Percentiles rank a stretch among this genome's conserved stretches.
Evolutionary conservation across 257 asterid genomes (phyloP).

Genomic region (Salvia hispanica): DNA sequence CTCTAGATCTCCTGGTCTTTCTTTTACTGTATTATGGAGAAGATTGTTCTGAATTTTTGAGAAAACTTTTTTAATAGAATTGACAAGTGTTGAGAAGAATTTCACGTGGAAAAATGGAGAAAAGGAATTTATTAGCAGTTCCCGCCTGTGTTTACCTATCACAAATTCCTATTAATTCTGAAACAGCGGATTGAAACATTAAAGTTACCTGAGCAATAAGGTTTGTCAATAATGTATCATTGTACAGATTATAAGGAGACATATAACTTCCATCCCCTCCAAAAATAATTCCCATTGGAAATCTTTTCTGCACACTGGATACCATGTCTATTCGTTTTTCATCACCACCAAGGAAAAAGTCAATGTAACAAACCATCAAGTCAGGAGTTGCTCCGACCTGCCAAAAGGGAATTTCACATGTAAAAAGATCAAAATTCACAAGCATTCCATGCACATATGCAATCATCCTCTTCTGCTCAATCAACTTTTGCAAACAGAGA

Average conservation of each 20-base stretch:
- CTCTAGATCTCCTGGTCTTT: neutral
- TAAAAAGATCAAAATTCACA: constrained; percentile 19
- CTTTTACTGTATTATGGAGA: neutral
- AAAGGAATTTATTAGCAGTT: neutral
- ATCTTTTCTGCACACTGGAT: constrained; percentile 83
- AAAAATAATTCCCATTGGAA: constrained; percentile 87
- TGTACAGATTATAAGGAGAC: constrained; percentile 84
- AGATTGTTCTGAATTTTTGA: neutral
- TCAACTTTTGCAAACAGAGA: neutral
- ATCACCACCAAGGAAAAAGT: constrained; percentile 96
- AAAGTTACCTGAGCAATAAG: constrained; percentile 87
- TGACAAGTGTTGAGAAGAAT: neutral
- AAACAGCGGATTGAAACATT: constrained; percentile 18
- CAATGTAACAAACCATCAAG: constrained; percentile 89
- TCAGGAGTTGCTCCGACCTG: constrained; percentile 99
- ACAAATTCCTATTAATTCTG: constrained; percentile 3
- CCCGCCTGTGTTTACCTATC: neutral
- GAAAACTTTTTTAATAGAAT: neutral
- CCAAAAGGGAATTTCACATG: constrained; percentile 30
- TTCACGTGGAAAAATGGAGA: neutral
- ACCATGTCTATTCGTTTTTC: constrained; percentile 91
- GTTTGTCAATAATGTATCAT: constrained; percentile 81
- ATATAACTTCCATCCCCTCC: constrained; percentile 97
- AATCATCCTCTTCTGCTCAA: constrained; percentile 8
- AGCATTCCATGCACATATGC: neutral